Evolutionary conservation across 2,329 filamentous ascomycete genomes (phyloP).

Genomic region (Aspergillus terreus): DNA sequence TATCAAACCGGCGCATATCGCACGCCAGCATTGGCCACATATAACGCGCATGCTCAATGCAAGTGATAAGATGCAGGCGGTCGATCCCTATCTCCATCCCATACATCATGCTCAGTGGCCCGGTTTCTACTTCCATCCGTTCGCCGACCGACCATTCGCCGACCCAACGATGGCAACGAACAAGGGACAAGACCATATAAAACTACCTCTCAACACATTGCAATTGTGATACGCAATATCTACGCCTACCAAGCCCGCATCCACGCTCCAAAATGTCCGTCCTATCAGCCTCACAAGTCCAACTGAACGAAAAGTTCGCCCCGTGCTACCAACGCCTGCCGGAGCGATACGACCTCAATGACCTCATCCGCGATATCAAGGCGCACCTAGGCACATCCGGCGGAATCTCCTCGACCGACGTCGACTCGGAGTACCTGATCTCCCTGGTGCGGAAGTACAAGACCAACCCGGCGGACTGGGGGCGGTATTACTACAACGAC

Average conservation of each 20-base stretch:
- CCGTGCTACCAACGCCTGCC: background rate
- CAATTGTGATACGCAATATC: background rate
- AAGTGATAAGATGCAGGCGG: no score
- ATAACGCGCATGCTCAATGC: no score
- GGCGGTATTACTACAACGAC: conserved; percentile 26
- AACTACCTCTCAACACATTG: background rate
- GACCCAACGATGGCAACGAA: no score
- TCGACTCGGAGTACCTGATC: conserved; percentile 24
- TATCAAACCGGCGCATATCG: no score
- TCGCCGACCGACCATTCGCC: no score
- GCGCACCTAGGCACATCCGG: conserved; percentile 22
- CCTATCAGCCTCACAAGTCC: background rate
- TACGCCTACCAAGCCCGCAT: background rate
- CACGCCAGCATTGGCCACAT: no score
- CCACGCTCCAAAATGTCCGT: background rate
- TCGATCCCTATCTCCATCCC: no score
- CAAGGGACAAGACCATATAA: background rate
- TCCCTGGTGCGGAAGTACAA: conserved; percentile 24
- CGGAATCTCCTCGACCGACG: conserved; percentile 23
- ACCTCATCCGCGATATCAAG: conserved; percentile 27
- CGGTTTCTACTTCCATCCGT: no score
- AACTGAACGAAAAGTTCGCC: background rate
- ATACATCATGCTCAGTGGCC: no score
- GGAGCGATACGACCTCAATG: conserved; percentile 14
- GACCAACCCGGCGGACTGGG: conserved; percentile 26